Conservation (phyloP, 1,284 basidiomycete species). For the Pterula multifida region DNA sequence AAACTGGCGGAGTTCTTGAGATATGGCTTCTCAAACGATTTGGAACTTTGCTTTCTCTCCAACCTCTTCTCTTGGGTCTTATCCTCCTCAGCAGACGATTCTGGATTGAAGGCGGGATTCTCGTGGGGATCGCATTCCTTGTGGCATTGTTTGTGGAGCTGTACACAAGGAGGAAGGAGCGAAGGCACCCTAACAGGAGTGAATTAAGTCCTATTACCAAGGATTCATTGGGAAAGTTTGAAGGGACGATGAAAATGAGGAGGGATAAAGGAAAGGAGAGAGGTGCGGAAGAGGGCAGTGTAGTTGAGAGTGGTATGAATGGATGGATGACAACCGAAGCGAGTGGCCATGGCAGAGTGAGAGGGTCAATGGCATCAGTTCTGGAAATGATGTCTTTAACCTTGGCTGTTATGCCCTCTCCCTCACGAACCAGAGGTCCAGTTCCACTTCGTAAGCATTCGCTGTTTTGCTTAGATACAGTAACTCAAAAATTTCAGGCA, state of each 20-base stretch:
- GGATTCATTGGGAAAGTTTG: slow-evolving; percentile 46
- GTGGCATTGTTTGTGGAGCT: slow-evolving; percentile 46
- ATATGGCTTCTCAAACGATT: slow-evolving; percentile 67
- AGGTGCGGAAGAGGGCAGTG: slow-evolving; percentile 36
- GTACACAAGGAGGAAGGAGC: slow-evolving; percentile 36
- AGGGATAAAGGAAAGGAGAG: slow-evolving; percentile 18
- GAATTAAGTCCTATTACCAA: slow-evolving; percentile 43
- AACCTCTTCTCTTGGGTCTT: slow-evolving; percentile 64
- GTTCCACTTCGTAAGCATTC: slow-evolving; percentile 50
- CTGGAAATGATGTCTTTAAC: slow-evolving; percentile 73
- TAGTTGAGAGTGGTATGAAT: slow-evolving; percentile 37
- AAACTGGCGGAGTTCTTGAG: slow-evolving; percentile 60
- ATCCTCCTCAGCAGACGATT: slow-evolving; percentile 52
- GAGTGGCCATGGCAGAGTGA: slow-evolving; percentile 18
- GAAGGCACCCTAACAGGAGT: slow-evolving; percentile 29
- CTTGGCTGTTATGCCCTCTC: slow-evolving; percentile 55
- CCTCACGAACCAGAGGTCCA: slow-evolving; percentile 40
- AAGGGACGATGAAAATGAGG: slow-evolving; percentile 25
- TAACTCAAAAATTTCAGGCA: slow-evolving; percentile 27
- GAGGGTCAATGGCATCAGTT: slow-evolving; percentile 64
- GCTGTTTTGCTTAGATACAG: slow-evolving; percentile 2
- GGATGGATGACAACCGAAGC: slow-evolving; percentile 12
- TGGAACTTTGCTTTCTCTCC: slow-evolving; percentile 50
- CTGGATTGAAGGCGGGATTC: slow-evolving; percentile 60
- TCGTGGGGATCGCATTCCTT: slow-evolving; percentile 40